phyloP scores from a whole-genome alignment of 257 asterid species.

The Salvia hispanica region DNA sequence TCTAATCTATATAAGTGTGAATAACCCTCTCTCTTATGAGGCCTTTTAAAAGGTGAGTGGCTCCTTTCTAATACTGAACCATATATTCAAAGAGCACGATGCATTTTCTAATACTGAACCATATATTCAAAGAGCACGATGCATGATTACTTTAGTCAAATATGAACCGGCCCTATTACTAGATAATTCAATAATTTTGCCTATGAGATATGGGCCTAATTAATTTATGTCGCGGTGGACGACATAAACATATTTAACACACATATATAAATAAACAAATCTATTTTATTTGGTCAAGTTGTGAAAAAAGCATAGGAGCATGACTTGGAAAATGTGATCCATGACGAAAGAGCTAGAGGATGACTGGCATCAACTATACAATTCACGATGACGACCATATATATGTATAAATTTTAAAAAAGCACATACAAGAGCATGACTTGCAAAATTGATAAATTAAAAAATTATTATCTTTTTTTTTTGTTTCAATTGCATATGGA shows the following conservation, averaged over 20 bases:
- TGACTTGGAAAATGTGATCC: slow-evolving; percentile 2
- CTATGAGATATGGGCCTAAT: neutral
- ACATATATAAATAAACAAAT: neutral
- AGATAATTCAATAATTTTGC: neutral
- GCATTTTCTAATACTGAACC: too few relatives aligned
- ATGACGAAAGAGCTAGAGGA: neutral
- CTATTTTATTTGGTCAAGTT: neutral
- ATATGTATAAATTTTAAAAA: too few relatives aligned
- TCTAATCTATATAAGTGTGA: too few relatives aligned
- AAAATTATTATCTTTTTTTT: too few relatives aligned
- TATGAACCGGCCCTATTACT: neutral
- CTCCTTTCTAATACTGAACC: too few relatives aligned
- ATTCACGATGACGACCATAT: neutral
- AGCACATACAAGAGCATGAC: too few relatives aligned
- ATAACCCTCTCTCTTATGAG: too few relatives aligned
- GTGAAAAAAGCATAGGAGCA: neutral
- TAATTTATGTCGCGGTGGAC: neutral
- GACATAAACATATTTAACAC: neutral
- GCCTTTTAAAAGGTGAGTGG: too few relatives aligned
- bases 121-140: too few relatives aligned
- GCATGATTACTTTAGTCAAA: neutral
- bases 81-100: too few relatives aligned
- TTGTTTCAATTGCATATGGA: too few relatives aligned
- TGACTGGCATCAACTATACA: neutral
- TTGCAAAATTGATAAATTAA: too few relatives aligned